A percentile compares a stretch with the other conserved stretches of the same genome.
These are phyloP conservation scores for Fusarium agapanthi DNA, from an alignment of 2,329 filamentous ascomycete genomes.

Conservation along the genomic window DNA sequence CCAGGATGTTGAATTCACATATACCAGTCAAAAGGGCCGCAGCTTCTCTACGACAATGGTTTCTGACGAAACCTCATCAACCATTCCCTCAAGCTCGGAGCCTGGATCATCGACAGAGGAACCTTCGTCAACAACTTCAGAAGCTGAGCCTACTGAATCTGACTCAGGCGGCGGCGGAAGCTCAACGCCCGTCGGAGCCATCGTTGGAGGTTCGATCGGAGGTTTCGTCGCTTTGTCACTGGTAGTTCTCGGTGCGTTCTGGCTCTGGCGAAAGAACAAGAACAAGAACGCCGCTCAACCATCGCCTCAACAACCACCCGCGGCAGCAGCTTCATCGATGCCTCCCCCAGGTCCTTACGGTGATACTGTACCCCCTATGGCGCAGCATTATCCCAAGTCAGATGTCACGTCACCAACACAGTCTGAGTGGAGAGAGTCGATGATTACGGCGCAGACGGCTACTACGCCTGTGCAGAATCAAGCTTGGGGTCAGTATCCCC, in stretches of 20 bases:
- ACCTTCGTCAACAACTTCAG: background rate
- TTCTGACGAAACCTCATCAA: background rate
- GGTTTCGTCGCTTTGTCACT: slow-evolving; percentile 12
- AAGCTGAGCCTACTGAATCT: background rate
- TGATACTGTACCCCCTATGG: background rate
- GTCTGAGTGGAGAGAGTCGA: slow-evolving; percentile 21
- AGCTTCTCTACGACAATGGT: background rate
- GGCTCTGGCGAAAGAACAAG: slow-evolving; percentile 9
- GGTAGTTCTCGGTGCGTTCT: slow-evolving; percentile 3
- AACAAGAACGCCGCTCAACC: background rate
- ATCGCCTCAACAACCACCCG: background rate
- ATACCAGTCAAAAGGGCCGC: background rate
- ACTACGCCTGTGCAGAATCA: slow-evolving; percentile 12
- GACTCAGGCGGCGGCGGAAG: background rate
- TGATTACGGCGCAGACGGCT: background rate
- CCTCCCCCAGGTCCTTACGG: background rate
- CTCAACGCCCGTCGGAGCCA: slow-evolving; percentile 14
- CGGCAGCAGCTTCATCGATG: background rate
- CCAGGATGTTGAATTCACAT: slow-evolving; percentile 17
- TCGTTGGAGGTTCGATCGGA: slow-evolving; percentile 17
- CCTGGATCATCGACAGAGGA: background rate
- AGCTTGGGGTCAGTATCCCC: slow-evolving; percentile 8
- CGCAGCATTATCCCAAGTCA: slow-evolving; percentile 2
- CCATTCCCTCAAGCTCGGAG: background rate
- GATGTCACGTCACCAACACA: background rate